Conservation (phyloP, 2,329 filamentous ascomycete species). For the Talaromyces sp. region DNA sequence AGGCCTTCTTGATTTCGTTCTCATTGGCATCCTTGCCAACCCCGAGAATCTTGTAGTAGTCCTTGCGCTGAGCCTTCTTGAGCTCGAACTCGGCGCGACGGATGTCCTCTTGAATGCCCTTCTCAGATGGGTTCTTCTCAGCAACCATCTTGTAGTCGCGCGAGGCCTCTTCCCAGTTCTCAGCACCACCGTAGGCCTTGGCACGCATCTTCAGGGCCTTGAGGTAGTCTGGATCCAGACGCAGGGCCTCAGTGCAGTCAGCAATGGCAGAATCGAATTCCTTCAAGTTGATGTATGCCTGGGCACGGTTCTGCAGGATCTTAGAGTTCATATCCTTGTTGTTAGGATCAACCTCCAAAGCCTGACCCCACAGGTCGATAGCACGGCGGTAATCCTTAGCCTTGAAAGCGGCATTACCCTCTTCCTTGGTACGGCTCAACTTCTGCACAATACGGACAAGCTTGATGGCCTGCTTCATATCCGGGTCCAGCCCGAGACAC, state of each 20-base stretch:
- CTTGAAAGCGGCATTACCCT: constrained; percentile 91
- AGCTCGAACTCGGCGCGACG: constrained; percentile 89
- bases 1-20: constrained; percentile 90
- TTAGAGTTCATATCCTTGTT: constrained; percentile 96
- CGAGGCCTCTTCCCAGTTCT: constrained; percentile 89
- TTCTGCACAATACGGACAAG: constrained; percentile 89
- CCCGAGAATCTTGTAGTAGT: constrained; percentile 97
- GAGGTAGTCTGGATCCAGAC: constrained; percentile 78
- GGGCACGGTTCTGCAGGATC: constrained; percentile 87
- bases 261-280: constrained; percentile 77
- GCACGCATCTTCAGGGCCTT: constrained; percentile 95
- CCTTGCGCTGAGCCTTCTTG: constrained; percentile 96
- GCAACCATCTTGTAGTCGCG: constrained; percentile 85
- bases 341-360: constrained; percentile 78
- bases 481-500: constrained; percentile 86
- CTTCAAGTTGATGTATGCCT: constrained; percentile 79
- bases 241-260: constrained; percentile 83
- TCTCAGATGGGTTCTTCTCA: constrained; percentile 81
- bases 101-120: constrained; percentile 78
- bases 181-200: constrained; percentile 81
- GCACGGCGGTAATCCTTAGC: constrained; percentile 76
- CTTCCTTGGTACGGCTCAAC: constrained; percentile 88
- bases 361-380: constrained; percentile 80
- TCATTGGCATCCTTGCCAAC: constrained; percentile 84
- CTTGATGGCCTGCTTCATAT: constrained; percentile 85